Conservation (phyloP, 768 basidiomycete genomes). For the Fomitopsis serialis region DNA sequence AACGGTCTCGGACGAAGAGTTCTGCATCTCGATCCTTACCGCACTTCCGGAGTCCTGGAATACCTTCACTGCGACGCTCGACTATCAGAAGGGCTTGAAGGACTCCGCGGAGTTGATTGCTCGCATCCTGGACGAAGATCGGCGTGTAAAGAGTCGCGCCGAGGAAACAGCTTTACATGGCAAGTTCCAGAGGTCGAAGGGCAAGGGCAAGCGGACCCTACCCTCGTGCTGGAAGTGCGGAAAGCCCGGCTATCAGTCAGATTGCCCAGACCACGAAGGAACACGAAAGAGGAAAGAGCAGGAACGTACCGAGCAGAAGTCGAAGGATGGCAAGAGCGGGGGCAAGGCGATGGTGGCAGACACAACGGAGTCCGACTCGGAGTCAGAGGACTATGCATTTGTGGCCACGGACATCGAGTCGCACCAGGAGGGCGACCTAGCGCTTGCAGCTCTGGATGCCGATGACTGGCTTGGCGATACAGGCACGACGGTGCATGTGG, state of each 20-base stretch:
- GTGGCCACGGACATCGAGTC: neutral
- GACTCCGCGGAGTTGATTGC: conserved; percentile 12
- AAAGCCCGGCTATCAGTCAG: conserved; percentile 2
- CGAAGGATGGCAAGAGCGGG: neutral
- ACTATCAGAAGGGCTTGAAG: neutral
- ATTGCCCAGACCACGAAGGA: conserved; percentile 7
- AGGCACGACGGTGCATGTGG: conserved; percentile 4
- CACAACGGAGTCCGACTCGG: neutral
- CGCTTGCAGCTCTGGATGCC: neutral
- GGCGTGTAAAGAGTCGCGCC: neutral
- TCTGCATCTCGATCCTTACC: conserved; percentile 24
- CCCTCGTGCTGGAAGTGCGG: conserved; percentile 5
- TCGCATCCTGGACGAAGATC: conserved; percentile 7
- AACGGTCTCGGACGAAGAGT: conserved; percentile 24
- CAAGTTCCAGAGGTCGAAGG: neutral
- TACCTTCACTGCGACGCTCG: conserved; percentile 15
- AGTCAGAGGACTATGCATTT: conserved; percentile 6
- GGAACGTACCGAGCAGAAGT: neutral
- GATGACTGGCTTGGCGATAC: conserved; percentile 14
- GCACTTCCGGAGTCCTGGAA: conserved; percentile 31
- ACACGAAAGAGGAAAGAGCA: neutral
- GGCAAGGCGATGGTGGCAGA: conserved; percentile 1
- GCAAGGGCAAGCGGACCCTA: neutral
- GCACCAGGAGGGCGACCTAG: neutral
- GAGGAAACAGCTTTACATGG: neutral